Evolutionary conservation across 2,329 filamentous ascomycete species (phyloP), one percentile per base, ranked within the genome.

Genomic region (Monosporascus sp.): DNA sequence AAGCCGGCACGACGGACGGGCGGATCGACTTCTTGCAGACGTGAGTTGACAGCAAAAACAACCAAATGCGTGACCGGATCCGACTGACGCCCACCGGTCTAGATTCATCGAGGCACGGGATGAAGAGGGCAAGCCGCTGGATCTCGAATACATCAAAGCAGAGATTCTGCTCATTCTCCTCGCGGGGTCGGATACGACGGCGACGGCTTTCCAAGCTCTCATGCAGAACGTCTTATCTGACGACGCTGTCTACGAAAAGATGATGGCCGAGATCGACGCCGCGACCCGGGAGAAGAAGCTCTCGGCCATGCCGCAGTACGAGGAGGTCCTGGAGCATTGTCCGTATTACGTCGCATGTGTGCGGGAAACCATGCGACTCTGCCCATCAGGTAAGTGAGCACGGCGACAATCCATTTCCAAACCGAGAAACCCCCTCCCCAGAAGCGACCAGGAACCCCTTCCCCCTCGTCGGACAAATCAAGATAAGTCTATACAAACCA

Each of bases 11-110:
- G 9, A 68, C 71, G 0, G 61, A 66, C 6, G 72, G 70, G 1
- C 72, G 76, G 5, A 67, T 76, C 22, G 81, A 84, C 59, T 68
- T 84, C 0, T 68, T 85, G 5, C 80, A 84, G 59, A 80, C 75
- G 62, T 77, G 40, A 53, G 54, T 55, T 14, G 11, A 3, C 31
- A 9, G 17, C 11, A 26, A 45, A 16, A 7, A 19, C 5, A 22
- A 22, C 4, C 14, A 11, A 11, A 49, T 7, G 20, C 5, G 14
- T 31, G 31, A 22, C 19, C 20, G 26, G 24, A 37, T 20, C 37
- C 20, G 35, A 80, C 64, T 78, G 74, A 1, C 68, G 17, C 40
- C 19, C 40, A 24, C 40, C 72, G 6, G 7, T 43, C 40, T 3
- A 70, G 77, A 2, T 68, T 81, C 17, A 68, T 73, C 51, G 74